Conservation (phyloP, 2,329 filamentous ascomycete genomes). For the Neurospora sp. region DNA sequence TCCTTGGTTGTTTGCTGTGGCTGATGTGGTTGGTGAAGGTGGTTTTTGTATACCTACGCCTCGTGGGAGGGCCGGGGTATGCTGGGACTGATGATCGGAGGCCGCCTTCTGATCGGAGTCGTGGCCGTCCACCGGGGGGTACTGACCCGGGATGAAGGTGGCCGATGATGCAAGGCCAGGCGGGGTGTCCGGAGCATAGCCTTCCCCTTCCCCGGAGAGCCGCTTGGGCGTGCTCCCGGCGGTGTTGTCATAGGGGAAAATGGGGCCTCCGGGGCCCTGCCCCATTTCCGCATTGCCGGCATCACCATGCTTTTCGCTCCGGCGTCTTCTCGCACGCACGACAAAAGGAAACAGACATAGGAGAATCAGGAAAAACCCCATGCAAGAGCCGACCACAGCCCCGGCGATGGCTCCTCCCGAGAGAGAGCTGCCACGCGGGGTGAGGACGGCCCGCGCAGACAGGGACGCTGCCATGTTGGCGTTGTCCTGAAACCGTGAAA, state of each 20-base stretch:
- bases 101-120: constrained; percentile 5
- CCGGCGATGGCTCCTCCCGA: constrained; percentile 25
- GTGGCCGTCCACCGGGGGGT: constrained; percentile 6
- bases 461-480: constrained; percentile 5
- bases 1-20: neutral
- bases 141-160: constrained; percentile 1
- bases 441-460: constrained; percentile 18
- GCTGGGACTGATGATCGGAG: constrained; percentile 9
- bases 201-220: constrained; percentile 9
- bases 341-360: constrained; percentile 24
- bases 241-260: constrained; percentile 6
- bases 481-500: neutral
- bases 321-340: constrained; percentile 20
- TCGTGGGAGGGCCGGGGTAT: constrained; percentile 7
- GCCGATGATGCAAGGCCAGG: constrained; percentile 3
- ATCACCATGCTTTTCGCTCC: constrained; percentile 17
- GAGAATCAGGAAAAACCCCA: constrained; percentile 21
- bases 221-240: constrained; percentile 13
- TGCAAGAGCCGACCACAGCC: constrained; percentile 23
- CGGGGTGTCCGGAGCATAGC: constrained; percentile 4
- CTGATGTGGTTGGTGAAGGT: constrained; percentile 1
- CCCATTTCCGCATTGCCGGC: constrained; percentile 21
- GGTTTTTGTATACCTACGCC: constrained; percentile 12
- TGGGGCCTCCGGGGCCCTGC: constrained; percentile 19
- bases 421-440: constrained; percentile 15